phyloP scores from a whole-genome alignment of 495 filamentous ascomycete genomes.

The Daldinia vernicosa region DNA sequence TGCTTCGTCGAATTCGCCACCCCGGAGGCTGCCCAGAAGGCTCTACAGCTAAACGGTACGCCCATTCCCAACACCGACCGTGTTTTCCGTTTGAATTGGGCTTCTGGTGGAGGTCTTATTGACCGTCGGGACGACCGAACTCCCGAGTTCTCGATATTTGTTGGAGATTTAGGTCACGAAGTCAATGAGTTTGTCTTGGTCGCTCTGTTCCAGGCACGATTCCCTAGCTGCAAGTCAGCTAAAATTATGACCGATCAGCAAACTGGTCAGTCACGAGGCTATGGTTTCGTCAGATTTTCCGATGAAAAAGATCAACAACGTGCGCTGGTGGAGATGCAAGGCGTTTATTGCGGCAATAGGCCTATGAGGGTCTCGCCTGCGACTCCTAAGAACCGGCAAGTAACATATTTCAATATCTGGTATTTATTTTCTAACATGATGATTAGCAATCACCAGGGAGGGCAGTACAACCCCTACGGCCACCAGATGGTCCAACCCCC shows the following conservation, averaged over 20 bases:
- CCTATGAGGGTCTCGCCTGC: constrained; percentile 99
- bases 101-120: constrained; percentile 92
- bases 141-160: constrained; percentile 96
- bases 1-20: constrained; percentile 96
- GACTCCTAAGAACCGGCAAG: constrained; percentile 83
- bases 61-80: constrained; percentile 94
- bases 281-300: constrained; percentile 97
- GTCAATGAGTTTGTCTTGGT: constrained; percentile 99
- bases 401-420: not conserved
- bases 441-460: constrained; percentile 41
- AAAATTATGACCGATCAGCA: constrained; percentile 99
- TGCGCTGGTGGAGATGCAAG: constrained; percentile 96
- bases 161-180: constrained; percentile 96
- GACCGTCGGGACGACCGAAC: constrained; percentile 96
- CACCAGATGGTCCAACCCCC: constrained; percentile 54
- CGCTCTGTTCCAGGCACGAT: constrained; percentile 94
- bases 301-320: constrained; percentile 95
- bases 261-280: constrained; percentile 95
- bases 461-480: constrained; percentile 53
- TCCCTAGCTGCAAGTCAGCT: constrained; percentile 97
- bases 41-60: constrained; percentile 85
- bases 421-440: constrained; percentile 18
- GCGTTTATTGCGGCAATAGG: constrained; percentile 98
- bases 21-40: constrained; percentile 87
- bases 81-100: constrained; percentile 99